phyloP scores from a whole-genome alignment of 768 basidiomycete species.

The Plicaturopsis crispa region DNA sequence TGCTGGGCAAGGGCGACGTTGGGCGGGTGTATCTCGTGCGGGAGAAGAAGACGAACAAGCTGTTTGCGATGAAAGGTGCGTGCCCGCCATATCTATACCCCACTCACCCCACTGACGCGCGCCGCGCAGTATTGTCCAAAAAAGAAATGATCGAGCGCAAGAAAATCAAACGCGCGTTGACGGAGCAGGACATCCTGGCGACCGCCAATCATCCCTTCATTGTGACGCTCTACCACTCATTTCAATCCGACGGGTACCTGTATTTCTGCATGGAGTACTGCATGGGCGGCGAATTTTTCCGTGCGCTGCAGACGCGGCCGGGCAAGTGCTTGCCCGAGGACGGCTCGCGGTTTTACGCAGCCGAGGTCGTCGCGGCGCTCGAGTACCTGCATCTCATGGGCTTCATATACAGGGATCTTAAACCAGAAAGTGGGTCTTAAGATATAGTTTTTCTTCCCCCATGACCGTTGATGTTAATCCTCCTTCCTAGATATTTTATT shows the following conservation, averaged over 20 bases:
- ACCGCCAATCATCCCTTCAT: slow-evolving; percentile 99
- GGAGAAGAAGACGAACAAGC: slow-evolving; percentile 94
- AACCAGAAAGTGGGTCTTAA: slow-evolving; percentile 87
- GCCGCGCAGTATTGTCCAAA: slow-evolving; percentile 78
- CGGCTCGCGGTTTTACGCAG: slow-evolving; percentile 94
- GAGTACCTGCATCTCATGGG: slow-evolving; percentile 99
- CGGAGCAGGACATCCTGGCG: slow-evolving; percentile 98
- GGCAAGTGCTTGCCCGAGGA: slow-evolving; percentile 97
- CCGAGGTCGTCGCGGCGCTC: slow-evolving; percentile 94
- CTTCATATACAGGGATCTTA: slow-evolving; percentile 98
- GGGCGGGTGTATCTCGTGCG: slow-evolving; percentile 97
- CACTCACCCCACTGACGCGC: not conserved
- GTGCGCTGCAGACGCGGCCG: slow-evolving; percentile 90
- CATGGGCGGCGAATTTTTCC: slow-evolving; percentile 99
- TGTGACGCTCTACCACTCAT: slow-evolving; percentile 97
- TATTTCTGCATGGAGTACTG: slow-evolving; percentile 99
- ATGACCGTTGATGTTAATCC: slow-evolving; percentile 2
- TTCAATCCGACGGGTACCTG: slow-evolving; percentile 96
- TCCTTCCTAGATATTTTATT: slow-evolving; percentile 77
- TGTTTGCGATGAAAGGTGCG: slow-evolving; percentile 99
- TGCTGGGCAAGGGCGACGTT: slow-evolving; percentile 98
- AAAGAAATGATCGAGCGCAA: slow-evolving; percentile 99
- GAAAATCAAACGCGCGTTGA: slow-evolving; percentile 97
- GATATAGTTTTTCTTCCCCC: slow-evolving; percentile 8
- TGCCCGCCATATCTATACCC: slow-evolving; percentile 12